Percentiles rank a stretch among this genome's conserved stretches.
These are phyloP conservation scores for Verbascum thapsus DNA, from an alignment of 257 asterid genomes.

Conservation along the genomic window DNA sequence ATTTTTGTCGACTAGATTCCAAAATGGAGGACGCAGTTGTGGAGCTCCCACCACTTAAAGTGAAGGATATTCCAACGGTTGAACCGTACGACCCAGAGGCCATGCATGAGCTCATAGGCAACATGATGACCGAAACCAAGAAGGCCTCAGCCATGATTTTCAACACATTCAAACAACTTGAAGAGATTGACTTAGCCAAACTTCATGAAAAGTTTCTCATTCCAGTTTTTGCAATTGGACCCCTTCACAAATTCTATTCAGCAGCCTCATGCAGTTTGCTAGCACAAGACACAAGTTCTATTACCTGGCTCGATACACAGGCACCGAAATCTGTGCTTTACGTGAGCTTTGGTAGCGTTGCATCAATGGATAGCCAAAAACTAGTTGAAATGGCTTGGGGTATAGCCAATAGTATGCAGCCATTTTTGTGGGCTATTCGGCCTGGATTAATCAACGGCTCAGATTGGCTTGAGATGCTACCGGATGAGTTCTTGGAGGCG, in stretches of 20 bases:
- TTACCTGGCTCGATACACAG: constrained; percentile 49
- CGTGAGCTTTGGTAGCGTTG: constrained; percentile 51
- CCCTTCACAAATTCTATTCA: constrained; percentile 41
- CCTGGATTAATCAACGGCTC: constrained; percentile 35
- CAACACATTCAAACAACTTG: too few relatives aligned
- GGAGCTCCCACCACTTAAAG: constrained; percentile 41
- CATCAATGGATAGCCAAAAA: constrained; percentile 31
- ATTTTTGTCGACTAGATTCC: constrained; percentile 26
- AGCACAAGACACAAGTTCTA: constrained; percentile 42
- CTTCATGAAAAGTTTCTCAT: neutral
- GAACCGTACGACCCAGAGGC: neutral
- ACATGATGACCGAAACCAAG: too few relatives aligned
- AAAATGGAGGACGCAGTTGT: constrained; percentile 26
- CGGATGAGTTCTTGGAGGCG: too few relatives aligned
- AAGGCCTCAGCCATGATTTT: too few relatives aligned
- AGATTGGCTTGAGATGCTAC: too few relatives aligned
- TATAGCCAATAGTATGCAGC: constrained; percentile 39
- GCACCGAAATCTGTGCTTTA: constrained; percentile 47
- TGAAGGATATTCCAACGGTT: constrained; percentile 35
- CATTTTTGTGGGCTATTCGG: constrained; percentile 55
- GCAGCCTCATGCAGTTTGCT: constrained; percentile 41
- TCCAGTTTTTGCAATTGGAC: constrained; percentile 41
- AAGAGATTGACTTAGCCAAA: too few relatives aligned
- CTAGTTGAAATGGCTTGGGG: constrained; percentile 53
- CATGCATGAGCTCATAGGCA: too few relatives aligned